phyloP scores from a whole-genome alignment of 495 filamentous ascomycete genomes.

The Talaromyces ruber region DNA sequence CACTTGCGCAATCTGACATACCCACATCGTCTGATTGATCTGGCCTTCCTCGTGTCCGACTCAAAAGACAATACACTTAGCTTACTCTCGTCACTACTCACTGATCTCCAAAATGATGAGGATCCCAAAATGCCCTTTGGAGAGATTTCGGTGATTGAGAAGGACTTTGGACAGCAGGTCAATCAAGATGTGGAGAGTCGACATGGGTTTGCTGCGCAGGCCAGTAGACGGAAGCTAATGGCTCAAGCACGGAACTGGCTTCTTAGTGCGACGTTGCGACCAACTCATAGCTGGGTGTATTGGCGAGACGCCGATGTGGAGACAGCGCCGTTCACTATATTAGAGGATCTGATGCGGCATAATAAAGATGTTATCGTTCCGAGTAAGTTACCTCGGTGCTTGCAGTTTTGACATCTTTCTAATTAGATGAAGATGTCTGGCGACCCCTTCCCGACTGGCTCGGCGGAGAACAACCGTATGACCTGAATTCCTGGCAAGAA shows the following conservation, averaged over 20 bases:
- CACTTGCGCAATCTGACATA: conserved; percentile 96
- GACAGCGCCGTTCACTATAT: conserved; percentile 89
- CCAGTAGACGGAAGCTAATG: conserved; percentile 90
- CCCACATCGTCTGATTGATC: conserved; percentile 89
- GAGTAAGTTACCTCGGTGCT: conserved; percentile 59
- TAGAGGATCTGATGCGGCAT: conserved; percentile 97
- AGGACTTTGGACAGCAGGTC: conserved; percentile 98
- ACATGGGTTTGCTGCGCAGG: conserved; percentile 96
- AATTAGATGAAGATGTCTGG: conserved; percentile 72
- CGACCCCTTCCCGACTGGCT: conserved; percentile 98
- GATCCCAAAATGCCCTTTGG: conserved; percentile 80
- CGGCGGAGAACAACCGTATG: conserved; percentile 96
- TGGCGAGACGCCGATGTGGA: conserved; percentile 99
- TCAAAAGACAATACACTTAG: conserved; percentile 87
- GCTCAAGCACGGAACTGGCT: conserved; percentile 98
- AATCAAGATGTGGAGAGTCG: conserved; percentile 97
- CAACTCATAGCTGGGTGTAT: conserved; percentile 98
- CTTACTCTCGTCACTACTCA: conserved; percentile 62
- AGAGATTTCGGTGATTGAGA: conserved; percentile 96
- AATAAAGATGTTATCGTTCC: conserved; percentile 99
- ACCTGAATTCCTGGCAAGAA: conserved; percentile 99
- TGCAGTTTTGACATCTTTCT: neutral
- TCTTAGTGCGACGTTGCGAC: conserved; percentile 83
- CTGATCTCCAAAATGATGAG: conserved; percentile 69
- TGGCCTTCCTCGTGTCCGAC: conserved; percentile 96